Conservation (phyloP, 768 basidiomycete species). For the Lactarius tabidus region DNA sequence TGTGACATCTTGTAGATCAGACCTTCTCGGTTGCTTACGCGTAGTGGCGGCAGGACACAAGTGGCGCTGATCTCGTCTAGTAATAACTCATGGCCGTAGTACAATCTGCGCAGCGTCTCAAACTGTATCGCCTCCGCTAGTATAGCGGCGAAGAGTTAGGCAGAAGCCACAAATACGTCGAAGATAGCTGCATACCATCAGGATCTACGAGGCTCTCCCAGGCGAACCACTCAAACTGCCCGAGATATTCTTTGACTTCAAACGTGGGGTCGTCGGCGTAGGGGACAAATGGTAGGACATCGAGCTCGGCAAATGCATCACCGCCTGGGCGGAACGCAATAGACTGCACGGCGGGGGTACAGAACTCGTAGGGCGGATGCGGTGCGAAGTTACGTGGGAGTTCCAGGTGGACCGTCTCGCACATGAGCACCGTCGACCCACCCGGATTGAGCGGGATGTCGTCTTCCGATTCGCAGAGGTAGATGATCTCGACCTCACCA, state of each 20-base stretch:
- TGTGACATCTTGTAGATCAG: slow-evolving; percentile 25
- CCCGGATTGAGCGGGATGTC: slow-evolving; percentile 8
- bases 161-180: background rate
- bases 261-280: slow-evolving; percentile 59
- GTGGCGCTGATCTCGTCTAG: slow-evolving; percentile 48
- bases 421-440: slow-evolving; percentile 4
- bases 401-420: background rate
- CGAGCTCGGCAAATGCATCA: slow-evolving; percentile 41
- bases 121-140: slow-evolving; percentile 47
- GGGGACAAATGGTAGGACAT: slow-evolving; percentile 56
- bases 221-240: slow-evolving; percentile 42
- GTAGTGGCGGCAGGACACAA: slow-evolving; percentile 40
- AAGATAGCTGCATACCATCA: slow-evolving; percentile 37
- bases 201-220: slow-evolving; percentile 48
- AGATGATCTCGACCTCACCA: slow-evolving; percentile 7
- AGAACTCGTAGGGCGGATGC: slow-evolving; percentile 51
- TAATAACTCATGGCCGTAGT: slow-evolving; percentile 36
- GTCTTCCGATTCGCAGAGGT: slow-evolving; percentile 14
- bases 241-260: slow-evolving; percentile 36
- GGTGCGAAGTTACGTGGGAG: slow-evolving; percentile 21
- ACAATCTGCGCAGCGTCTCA: slow-evolving; percentile 46
- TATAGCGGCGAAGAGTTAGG: slow-evolving; percentile 24
- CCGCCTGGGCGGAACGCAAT: slow-evolving; percentile 33
- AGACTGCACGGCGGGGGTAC: slow-evolving; percentile 46
- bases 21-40: background rate